Evolutionary conservation across 345 rosid species (phyloP).

Genomic region (Populus euphratica): DNA sequence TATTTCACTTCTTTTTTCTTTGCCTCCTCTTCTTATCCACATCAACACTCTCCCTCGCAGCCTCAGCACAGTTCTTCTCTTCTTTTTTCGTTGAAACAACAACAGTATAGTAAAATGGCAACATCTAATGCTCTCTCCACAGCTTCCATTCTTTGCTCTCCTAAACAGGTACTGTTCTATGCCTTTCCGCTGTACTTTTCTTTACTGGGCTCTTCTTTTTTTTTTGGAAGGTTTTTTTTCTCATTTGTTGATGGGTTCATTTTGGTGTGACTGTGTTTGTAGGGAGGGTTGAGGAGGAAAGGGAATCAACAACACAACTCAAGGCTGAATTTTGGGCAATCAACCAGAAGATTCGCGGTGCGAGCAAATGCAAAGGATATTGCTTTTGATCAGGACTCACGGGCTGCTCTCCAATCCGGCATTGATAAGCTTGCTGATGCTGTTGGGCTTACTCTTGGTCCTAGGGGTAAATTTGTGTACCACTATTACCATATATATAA

Average conservation of each 20-base stretch:
- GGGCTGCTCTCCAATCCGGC: slow-evolving; percentile 82
- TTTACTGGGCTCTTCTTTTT: neutral
- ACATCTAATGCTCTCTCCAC: slow-evolving; percentile 72
- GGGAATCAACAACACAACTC: slow-evolving; percentile 49
- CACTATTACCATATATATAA: neutral
- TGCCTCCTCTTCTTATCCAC: slow-evolving; percentile 37
- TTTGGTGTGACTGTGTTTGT: neutral
- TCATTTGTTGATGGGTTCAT: neutral
- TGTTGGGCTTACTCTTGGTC: slow-evolving; percentile 95
- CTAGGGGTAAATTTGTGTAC: slow-evolving; percentile 59
- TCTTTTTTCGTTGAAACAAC: neutral
- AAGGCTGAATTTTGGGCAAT: slow-evolving; percentile 47
- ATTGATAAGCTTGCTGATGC: slow-evolving; percentile 94
- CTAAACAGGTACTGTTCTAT: slow-evolving; percentile 50
- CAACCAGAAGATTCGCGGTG: slow-evolving; percentile 54
- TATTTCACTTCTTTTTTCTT: neutral
- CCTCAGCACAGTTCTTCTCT: neutral
- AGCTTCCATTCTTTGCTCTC: slow-evolving; percentile 63
- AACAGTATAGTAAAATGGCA: slow-evolving; percentile 41
- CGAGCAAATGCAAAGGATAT: slow-evolving; percentile 82
- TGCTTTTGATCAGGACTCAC: slow-evolving; percentile 78
- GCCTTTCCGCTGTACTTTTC: neutral
- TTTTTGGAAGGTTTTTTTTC: neutral
- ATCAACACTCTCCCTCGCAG: neutral
- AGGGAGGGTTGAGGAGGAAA: slow-evolving; percentile 36